These are phyloP conservation scores for Drechslera avenae DNA, from an alignment of 2,329 filamentous ascomycete genomes.

Conservation along the genomic window DNA sequence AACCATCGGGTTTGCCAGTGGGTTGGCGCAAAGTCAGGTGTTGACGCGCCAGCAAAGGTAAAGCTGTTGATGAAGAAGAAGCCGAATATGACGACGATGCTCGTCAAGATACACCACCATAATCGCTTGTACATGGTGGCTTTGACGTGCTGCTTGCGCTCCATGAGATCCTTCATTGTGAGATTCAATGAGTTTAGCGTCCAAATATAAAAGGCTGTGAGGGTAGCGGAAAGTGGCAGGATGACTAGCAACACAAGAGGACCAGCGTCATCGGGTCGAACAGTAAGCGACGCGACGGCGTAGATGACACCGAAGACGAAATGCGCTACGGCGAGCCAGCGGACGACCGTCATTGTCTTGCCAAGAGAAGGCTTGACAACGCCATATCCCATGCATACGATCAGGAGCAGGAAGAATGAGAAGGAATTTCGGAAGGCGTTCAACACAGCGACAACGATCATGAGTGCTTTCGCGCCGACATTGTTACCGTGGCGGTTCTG, in stretches of 20 bases:
- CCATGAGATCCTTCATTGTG: conserved; percentile 94
- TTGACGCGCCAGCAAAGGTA: conserved; percentile 82
- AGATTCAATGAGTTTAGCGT: conserved; percentile 92
- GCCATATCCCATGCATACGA: conserved; percentile 99
- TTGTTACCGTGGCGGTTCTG: conserved; percentile 89
- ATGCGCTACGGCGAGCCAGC: conserved; percentile 87
- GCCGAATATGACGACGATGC: conserved; percentile 92
- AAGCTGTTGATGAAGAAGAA: conserved; percentile 99
- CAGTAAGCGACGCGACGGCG: conserved; percentile 82
- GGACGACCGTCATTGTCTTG: conserved; percentile 91
- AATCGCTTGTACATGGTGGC: conserved; percentile 96
- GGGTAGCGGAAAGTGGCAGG: conserved; percentile 83
- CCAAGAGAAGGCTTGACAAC: conserved; percentile 94
- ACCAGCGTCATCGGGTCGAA: conserved; percentile 87
- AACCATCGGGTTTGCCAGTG: conserved; percentile 99
- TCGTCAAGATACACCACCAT: conserved; percentile 95
- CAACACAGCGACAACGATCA: conserved; percentile 88
- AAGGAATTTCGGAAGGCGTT: conserved; percentile 96
- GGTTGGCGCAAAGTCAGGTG: conserved; percentile 89
- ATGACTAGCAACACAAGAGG: conserved; percentile 92
- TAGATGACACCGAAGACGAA: conserved; percentile 96
- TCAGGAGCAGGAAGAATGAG: conserved; percentile 95
- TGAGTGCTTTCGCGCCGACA: conserved; percentile 78
- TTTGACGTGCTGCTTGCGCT: conserved; percentile 92
- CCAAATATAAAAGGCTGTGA: conserved; percentile 99